Evolutionary conservation across 345 rosid species (phyloP).

Genomic region (Noccaea caerulescens): DNA sequence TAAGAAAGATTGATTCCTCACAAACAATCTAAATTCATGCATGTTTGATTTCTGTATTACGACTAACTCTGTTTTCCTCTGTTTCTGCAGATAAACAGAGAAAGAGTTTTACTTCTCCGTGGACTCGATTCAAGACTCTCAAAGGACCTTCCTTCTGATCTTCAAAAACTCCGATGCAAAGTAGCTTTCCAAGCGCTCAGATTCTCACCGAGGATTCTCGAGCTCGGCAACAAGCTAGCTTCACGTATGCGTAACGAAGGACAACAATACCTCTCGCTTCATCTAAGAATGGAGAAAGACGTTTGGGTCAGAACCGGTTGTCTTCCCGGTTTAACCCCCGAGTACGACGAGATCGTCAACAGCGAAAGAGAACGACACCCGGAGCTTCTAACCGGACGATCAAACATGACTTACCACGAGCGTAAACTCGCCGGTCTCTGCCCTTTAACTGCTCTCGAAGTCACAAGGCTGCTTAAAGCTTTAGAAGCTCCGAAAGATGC

Average conservation of each 20-base stretch:
- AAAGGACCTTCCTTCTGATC: conserved; percentile 93
- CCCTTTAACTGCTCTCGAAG: conserved; percentile 87
- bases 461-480: conserved; percentile 93
- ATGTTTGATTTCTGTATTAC: background rate
- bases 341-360: conserved; percentile 73
- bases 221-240: conserved; percentile 80
- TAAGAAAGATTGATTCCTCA: conserved; percentile 38
- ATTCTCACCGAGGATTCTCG: conserved; percentile 73
- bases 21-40: background rate
- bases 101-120: conserved; percentile 87
- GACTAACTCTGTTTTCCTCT: conserved; percentile 29
- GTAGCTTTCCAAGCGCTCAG: conserved; percentile 84
- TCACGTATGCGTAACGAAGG: conserved; percentile 83
- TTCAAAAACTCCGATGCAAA: conserved; percentile 95
- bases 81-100: conserved; percentile 77
- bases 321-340: conserved; percentile 74
- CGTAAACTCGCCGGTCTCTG: conserved; percentile 91
- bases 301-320: conserved; percentile 99
- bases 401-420: conserved; percentile 88
- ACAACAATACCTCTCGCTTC: conserved; percentile 89
- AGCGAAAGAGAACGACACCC: conserved; percentile 81
- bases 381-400: conserved; percentile 84
- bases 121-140: conserved; percentile 97
- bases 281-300: conserved; percentile 90
- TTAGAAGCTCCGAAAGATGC: conserved; percentile 78